Evolutionary conservation across 176 grass and related monocot species (phyloP).

Genomic region (Alloteropsis semialata): DNA sequence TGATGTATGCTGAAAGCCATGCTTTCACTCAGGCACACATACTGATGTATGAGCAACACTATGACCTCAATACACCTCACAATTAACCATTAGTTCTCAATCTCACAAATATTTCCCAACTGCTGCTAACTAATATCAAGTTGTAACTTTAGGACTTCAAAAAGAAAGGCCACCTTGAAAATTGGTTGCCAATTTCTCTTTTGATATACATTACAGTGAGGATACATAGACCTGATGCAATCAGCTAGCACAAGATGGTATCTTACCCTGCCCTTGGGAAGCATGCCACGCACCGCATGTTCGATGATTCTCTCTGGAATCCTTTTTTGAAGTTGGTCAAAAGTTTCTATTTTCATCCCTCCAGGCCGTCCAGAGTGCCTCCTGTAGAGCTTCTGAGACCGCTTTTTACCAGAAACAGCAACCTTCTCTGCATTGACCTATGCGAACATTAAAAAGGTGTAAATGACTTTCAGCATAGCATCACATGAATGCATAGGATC

Average conservation of each 20-base stretch:
- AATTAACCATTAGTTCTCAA: neutral
- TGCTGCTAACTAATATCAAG: neutral
- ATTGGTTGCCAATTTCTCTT: neutral
- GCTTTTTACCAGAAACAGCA: conserved; percentile 92
- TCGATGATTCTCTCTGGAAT: conserved; percentile 97
- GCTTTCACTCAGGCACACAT: neutral
- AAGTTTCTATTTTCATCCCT: conserved; percentile 94
- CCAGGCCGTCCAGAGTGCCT: conserved; percentile 95
- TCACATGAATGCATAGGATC: neutral
- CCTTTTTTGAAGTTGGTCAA: conserved; percentile 97
- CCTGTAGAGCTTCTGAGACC: conserved; percentile 88
- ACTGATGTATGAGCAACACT: neutral
- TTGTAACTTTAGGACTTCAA: neutral
- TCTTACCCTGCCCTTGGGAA: conserved; percentile 94
- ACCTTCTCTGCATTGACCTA: conserved; percentile 98
- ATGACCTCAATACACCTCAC: neutral
- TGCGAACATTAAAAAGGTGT: conserved; percentile 6
- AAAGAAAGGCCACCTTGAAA: neutral
- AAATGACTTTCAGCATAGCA: neutral
- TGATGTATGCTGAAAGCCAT: neutral
- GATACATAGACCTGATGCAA: neutral
- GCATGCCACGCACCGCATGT: conserved; percentile 94
- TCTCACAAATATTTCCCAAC: neutral
- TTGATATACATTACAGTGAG: neutral
- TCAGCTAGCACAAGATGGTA: conserved; percentile 13